These are phyloP conservation scores for Coffea eugenioides DNA, from an alignment of 257 asterid species.

Conservation along the genomic window DNA sequence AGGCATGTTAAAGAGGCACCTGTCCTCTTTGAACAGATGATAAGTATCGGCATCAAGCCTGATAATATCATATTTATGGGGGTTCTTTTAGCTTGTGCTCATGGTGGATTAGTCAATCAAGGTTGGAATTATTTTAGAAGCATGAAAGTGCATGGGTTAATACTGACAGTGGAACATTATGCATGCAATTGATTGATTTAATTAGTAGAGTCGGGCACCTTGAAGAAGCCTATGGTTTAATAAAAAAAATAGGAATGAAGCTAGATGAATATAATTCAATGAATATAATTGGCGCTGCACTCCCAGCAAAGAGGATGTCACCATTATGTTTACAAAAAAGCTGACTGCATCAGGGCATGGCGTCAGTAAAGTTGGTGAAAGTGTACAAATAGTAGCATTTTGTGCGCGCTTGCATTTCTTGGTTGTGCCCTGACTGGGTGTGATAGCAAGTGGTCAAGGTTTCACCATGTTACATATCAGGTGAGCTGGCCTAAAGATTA, in stretches of 20 bases:
- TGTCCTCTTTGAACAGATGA: constrained; percentile 46
- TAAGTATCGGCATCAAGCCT: constrained; percentile 40
- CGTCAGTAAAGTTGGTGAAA: neutral
- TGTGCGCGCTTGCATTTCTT: neutral
- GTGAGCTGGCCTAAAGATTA: too few relatives aligned
- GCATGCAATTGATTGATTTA: constrained; percentile 73
- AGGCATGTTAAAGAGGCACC: constrained; percentile 53
- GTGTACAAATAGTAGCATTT: neutral
- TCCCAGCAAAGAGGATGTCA: neutral
- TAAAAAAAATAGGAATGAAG: constrained; percentile 56
- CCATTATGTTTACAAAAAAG: neutral
- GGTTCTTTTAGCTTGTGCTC: constrained; percentile 74
- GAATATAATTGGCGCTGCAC: neutral
- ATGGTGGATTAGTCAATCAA: constrained; percentile 58
- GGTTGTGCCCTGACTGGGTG: neutral
- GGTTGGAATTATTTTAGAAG: constrained; percentile 54
- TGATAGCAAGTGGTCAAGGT: neutral
- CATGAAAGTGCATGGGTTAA: constrained; percentile 40
- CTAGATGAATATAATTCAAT: constrained; percentile 22
- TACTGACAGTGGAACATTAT: constrained; percentile 52
- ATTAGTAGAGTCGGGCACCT: constrained; percentile 65
- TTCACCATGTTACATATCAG: neutral
- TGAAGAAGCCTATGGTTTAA: constrained; percentile 54
- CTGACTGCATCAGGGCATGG: neutral
- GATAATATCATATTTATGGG: constrained; percentile 71